phyloP scores from a whole-genome alignment of 805 yeast genomes.

The Maudiozyma barnettii region DNA sequence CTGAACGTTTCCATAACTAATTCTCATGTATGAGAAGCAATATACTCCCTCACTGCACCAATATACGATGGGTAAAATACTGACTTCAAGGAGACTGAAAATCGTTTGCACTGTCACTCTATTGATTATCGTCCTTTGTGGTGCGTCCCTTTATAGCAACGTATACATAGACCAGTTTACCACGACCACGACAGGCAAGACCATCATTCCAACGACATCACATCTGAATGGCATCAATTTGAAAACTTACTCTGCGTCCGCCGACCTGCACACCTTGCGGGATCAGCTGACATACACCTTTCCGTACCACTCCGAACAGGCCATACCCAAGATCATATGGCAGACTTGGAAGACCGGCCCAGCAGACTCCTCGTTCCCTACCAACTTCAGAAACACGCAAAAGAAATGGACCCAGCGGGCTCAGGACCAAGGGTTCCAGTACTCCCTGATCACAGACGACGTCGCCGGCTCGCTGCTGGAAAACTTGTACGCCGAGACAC shows the following conservation, averaged over 20 bases:
- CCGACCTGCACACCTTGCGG: conserved; percentile 17
- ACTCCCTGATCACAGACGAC: conserved; percentile 65
- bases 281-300: conserved; percentile 55
- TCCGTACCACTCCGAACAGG: conserved; percentile 59
- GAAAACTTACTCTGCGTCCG: conserved; percentile 6
- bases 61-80: neutral
- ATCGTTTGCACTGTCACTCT: neutral
- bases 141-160: neutral
- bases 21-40: no score
- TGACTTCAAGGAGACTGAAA: neutral
- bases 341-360: conserved; percentile 83
- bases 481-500: conserved; percentile 57
- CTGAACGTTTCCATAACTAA: no score
- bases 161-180: neutral
- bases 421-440: conserved; percentile 36
- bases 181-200: neutral
- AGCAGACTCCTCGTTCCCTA: conserved; percentile 48
- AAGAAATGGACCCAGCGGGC: conserved; percentile 45
- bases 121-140: neutral
- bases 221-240: conserved; percentile 12
- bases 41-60: no score
- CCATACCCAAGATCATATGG: conserved; percentile 78
- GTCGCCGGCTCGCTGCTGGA: conserved; percentile 46
- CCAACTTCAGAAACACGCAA: conserved; percentile 39
- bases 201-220: conserved; percentile 21